Evolutionary conservation across 805 yeast species (phyloP), one percentile per base, ranked within the genome.

Genomic region (Komagataella mondaviorum): DNA sequence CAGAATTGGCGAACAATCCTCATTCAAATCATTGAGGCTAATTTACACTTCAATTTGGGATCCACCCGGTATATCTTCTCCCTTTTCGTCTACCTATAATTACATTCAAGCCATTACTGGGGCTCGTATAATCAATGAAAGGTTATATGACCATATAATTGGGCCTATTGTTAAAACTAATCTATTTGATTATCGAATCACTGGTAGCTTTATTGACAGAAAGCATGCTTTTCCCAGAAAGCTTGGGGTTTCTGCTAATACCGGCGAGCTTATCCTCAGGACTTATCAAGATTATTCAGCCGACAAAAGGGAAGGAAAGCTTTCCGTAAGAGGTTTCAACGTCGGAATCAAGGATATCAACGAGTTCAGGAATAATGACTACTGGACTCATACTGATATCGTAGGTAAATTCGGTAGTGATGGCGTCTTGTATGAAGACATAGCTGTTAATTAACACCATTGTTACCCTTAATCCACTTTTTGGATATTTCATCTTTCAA

Each of bases 371-470:
- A 23, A 36, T 3, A 20, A 76, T 6, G 80, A 75, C 54, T 75
- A 77, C 18, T 81, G 73, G 64, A 67, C 71, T 65, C 64, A 68
- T 8, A 68, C 76, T 3, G 75, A 75, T 5, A 66, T 81, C 0
- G 59, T 56, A 43, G 89, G 88, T 0, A 69, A 70, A 44, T 82
- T 83, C 73, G 90, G 88, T 12, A 68, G 63, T 24, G 91, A 85
- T 63, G 90, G 90, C 2, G 83, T 90, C 60, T 72, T 85, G 53
- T 85, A 84, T 60, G 72, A 71, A 56, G 39, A 30, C 12, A 30
- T 10, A 17, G 46, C 46, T 44, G 10, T 17, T 17, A 14, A 18
- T n/a, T 20, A 6, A 44, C 10, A 20, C 10, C 18, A 44, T 44
- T 20, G n/a, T 44, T 44, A 3, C 78, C 78, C 47, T 70, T 64